Conservation (phyloP, 1,284 basidiomycete genomes). For the Ceratobasidium sp. region DNA sequence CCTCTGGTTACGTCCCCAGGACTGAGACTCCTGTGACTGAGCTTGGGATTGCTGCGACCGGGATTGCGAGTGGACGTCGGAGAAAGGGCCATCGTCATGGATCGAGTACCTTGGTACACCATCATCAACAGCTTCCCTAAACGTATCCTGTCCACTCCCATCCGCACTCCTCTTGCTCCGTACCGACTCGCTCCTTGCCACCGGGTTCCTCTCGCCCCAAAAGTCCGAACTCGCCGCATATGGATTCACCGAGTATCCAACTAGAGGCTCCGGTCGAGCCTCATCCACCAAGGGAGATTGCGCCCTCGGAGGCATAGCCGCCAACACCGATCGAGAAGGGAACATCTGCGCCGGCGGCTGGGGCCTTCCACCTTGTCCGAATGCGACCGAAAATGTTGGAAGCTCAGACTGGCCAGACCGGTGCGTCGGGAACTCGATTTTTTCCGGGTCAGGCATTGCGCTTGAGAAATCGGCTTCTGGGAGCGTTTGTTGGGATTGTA, state of each 20-base stretch:
- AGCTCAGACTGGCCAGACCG: slow-evolving; percentile 20
- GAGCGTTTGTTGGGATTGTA: slow-evolving; percentile 66
- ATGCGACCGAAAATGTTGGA: slow-evolving; percentile 36
- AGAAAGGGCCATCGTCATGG: slow-evolving; percentile 2
- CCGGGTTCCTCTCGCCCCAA: neutral
- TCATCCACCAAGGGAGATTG: neutral
- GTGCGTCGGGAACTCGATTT: slow-evolving; percentile 25
- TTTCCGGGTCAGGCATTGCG: slow-evolving; percentile 22
- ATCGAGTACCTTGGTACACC: slow-evolving; percentile 12
- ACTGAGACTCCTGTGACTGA: too few relatives aligned
- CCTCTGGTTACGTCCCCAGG: neutral
- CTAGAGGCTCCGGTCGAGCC: neutral
- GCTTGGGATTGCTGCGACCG: too few relatives aligned
- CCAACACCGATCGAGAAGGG: neutral
- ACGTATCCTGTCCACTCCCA: neutral
- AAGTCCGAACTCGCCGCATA: slow-evolving; percentile 16
- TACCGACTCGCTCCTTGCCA: neutral
- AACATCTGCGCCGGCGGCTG: slow-evolving; percentile 29
- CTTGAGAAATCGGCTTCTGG: slow-evolving; percentile 61
- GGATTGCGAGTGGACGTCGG: too few relatives aligned
- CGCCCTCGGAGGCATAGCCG: neutral
- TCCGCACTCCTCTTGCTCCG: slow-evolving; percentile 18
- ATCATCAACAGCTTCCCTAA: slow-evolving; percentile 1
- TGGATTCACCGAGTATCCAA: slow-evolving; percentile 14
- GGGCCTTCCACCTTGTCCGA: slow-evolving; percentile 20